Percentiles rank a stretch among this genome's conserved stretches.
phyloP scores from a whole-genome alignment of 495 filamentous ascomycete species.

The Sordaria brevicollis region DNA sequence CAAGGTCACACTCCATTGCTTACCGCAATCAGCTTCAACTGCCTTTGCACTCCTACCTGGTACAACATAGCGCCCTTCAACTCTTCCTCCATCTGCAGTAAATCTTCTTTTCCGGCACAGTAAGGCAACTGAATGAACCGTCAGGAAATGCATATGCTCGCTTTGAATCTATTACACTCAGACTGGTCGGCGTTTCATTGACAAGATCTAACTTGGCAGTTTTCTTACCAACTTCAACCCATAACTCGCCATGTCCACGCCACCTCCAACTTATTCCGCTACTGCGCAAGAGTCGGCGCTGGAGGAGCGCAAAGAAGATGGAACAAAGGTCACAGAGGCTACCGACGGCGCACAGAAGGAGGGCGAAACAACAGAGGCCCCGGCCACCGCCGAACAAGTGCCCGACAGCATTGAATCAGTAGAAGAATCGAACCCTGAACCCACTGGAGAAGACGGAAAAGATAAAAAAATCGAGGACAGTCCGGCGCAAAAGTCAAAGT shows the following conservation, averaged over 20 bases:
- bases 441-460: constrained; percentile 6
- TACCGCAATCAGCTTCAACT: not conserved
- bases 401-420: not conserved
- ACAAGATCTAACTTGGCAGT: not conserved
- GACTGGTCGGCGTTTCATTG: not conserved
- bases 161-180: not conserved
- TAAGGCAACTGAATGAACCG: not conserved
- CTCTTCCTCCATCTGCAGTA: not conserved
- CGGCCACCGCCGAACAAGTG: not conserved
- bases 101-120: not conserved
- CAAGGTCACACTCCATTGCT: not conserved
- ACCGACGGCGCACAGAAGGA: not conserved
- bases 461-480: constrained; percentile 3
- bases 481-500: not conserved
- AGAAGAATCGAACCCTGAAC: not conserved
- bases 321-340: not conserved
- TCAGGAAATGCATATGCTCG: not conserved
- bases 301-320: not conserved
- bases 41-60: not conserved
- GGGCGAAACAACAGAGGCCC: not conserved
- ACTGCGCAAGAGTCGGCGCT: not conserved
- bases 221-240: not conserved
- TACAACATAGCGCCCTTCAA: not conserved
- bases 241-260: not conserved
- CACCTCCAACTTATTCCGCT: not conserved